Base-by-base conservation (phyloP, 164 flowering plant genomes). In the Echeveria elegans region DNA sequence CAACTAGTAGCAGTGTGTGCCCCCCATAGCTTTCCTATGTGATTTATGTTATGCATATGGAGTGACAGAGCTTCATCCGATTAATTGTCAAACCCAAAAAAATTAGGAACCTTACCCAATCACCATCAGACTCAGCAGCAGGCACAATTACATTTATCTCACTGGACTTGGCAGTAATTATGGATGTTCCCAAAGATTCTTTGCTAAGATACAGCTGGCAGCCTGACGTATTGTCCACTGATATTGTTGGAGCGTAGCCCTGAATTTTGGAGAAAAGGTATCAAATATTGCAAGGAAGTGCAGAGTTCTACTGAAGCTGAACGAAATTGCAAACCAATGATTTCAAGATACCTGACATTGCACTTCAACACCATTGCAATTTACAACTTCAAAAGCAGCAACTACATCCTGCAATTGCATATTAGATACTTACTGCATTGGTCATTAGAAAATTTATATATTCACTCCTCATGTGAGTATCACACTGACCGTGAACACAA, bases 241-340 rank as follows among this genome's bases (percentile, higher is more conserved):
- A 87, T 72, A 95, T 86, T 66, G 99, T 88, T 40, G 99, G 99
- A 66, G 99, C 97, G 2, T 92, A 82, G 59, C 99, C 99, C 99
- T 95, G 60, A 62, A 31, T 52, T 1, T 16, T 52, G 31, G 58
- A 24, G n/a, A 41, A 9, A 21, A 23, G 24, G 28, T 37, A 6
- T 34, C 60, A 32, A 66, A 2, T 32, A 24, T 32, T 28, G 9
- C 15, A n/a, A 19, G 58, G 11, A 65, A 1, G 36, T 43, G 26
- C 34, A 23, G 36, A 29, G 58, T 45, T 41, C 23, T 31, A 31
- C 24, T 52, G 19, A 66, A 34, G 30, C 14, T 40, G 2, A 14
- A 26, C 1, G 64, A 24, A 28, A 6, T 23, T 50, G 37, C 48
- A 38, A 48, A 8, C 7, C 26, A 5, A 31, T n/a, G 19, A 52